Conservation (phyloP, 805 yeast species). For the Debaryomyces tyrocola region DNA sequence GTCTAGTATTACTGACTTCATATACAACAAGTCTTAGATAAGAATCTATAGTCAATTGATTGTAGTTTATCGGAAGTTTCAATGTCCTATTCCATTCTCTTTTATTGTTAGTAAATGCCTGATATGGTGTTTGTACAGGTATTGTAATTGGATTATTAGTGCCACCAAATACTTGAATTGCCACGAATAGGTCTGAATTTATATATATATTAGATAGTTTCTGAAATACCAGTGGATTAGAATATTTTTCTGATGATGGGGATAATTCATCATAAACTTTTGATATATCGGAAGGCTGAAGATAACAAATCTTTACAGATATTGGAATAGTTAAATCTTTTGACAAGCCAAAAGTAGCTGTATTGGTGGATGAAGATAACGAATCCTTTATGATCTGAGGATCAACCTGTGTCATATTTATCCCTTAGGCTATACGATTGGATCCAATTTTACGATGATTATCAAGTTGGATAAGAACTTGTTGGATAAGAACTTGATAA, state of each 20-base stretch:
- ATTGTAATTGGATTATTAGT: conserved; percentile 23
- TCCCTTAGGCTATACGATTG: too few species aligned
- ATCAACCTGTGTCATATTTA: neutral
- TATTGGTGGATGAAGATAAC: conserved; percentile 12
- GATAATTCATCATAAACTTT: conserved; percentile 13
- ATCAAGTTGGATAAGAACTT: neutral
- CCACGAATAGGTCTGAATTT: conserved; percentile 37
- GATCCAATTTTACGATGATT: neutral
- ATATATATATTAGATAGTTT: conserved; percentile 27
- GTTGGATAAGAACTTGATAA: neutral
- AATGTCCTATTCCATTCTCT: conserved; percentile 74
- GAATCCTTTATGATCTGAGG: conserved; percentile 1
- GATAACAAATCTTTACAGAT: conserved; percentile 30
- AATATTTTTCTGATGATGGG: conserved; percentile 32
- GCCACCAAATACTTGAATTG: conserved; percentile 32
- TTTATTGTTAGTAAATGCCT: conserved; percentile 29
- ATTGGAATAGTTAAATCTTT: conserved; percentile 37
- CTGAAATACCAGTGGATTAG: conserved; percentile 34
- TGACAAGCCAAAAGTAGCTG: conserved; percentile 39
- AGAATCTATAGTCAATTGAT: conserved; percentile 67
- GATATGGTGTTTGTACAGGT: conserved; percentile 37
- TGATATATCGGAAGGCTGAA: conserved; percentile 17
- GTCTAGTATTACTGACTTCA: conserved; percentile 61
- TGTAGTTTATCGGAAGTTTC: conserved; percentile 66
- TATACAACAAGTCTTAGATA: conserved; percentile 61